Conservation (phyloP, 257 asterid species). For the Coffea eugenioides region DNA sequence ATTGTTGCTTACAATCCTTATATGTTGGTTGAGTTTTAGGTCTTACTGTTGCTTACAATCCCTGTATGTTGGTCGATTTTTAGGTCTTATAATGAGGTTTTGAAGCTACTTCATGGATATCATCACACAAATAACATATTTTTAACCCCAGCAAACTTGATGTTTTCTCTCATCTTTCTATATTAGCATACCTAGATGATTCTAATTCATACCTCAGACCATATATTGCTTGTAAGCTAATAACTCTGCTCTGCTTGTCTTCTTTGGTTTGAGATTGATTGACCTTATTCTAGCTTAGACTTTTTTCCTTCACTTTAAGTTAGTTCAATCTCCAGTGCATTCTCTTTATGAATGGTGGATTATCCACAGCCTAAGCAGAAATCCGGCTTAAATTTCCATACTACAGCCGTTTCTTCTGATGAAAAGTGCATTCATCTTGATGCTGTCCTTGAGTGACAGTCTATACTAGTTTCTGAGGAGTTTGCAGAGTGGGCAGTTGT, state of each 20-base stretch:
- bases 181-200: background rate
- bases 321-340: background rate
- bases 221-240: background rate
- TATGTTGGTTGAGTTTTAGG: background rate
- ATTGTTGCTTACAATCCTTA: background rate
- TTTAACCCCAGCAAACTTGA: background rate
- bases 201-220: background rate
- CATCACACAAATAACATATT: background rate
- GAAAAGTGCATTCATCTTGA: background rate
- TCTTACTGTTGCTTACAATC: background rate
- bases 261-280: background rate
- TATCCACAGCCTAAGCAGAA: background rate
- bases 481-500: background rate
- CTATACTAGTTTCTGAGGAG: background rate
- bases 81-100: background rate
- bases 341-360: background rate
- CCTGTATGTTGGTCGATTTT: background rate
- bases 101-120: background rate
- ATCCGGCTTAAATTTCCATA: background rate
- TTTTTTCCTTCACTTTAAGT: background rate
- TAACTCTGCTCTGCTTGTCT: background rate
- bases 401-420: background rate
- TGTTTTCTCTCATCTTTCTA: background rate
- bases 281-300: constrained; percentile 1
- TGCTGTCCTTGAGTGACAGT: background rate